Evolutionary conservation across 495 filamentous ascomycete genomes (phyloP).

Genomic region (Talaromyces proteolyticus): DNA sequence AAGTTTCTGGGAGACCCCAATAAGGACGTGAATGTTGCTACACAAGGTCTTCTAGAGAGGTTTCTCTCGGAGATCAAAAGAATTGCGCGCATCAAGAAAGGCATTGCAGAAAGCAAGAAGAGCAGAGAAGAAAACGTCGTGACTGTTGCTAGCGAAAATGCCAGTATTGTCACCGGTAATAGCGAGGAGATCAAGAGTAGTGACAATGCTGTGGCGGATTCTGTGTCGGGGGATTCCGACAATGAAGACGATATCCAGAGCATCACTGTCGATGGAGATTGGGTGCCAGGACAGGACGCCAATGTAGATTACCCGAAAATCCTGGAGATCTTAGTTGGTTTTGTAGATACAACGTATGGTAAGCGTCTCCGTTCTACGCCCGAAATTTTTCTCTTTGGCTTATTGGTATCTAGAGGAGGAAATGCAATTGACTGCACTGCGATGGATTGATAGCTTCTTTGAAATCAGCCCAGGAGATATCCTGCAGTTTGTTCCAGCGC

Average conservation of each 20-base stretch:
- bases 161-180: conserved; percentile 48
- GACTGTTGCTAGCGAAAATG: conserved; percentile 56
- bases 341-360: conserved; percentile 80
- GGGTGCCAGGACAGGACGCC: conserved; percentile 96
- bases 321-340: conserved; percentile 84
- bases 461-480: conserved; percentile 97
- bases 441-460: conserved; percentile 95
- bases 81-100: conserved; percentile 87
- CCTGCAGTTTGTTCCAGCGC: conserved; percentile 86
- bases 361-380: conserved; percentile 18
- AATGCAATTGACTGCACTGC: conserved; percentile 80
- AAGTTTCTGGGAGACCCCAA: conserved; percentile 90
- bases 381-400: neutral
- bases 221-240: conserved; percentile 51
- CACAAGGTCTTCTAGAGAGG: conserved; percentile 82
- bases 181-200: conserved; percentile 34
- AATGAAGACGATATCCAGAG: conserved; percentile 58
- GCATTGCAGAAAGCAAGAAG: conserved; percentile 81
- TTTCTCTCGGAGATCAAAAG: conserved; percentile 93
- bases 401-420: conserved; percentile 60
- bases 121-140: conserved; percentile 60
- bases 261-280: conserved; percentile 73
- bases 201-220: conserved; percentile 47
- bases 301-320: conserved; percentile 90
- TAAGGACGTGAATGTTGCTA: conserved; percentile 87